phyloP scores from a whole-genome alignment of 805 yeast genomes.

The Cyberlindnera mrakii region DNA sequence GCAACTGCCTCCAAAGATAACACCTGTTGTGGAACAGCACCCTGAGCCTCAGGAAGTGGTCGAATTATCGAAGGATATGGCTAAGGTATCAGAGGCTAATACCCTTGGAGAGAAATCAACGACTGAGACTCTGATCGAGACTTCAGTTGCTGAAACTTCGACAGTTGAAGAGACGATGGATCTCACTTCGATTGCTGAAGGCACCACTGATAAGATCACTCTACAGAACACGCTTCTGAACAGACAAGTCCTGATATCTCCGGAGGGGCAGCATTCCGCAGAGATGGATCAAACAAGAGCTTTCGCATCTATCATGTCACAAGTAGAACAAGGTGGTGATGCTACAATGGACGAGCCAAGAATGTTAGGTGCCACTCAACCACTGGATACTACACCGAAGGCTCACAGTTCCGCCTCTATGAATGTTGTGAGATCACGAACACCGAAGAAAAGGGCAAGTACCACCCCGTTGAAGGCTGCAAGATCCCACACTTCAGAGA shows the following conservation, averaged over 20 bases:
- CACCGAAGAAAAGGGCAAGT: background rate
- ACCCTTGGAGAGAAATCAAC: background rate
- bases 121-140: background rate
- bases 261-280: background rate
- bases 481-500: constrained; percentile 25
- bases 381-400: background rate
- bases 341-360: constrained; percentile 15
- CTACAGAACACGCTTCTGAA: constrained; percentile 17
- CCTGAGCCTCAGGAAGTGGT: background rate
- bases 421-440: background rate
- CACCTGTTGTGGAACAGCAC: background rate
- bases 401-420: background rate
- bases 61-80: background rate
- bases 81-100: background rate
- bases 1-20: background rate
- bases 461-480: constrained; percentile 21
- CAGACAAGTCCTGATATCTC: constrained; percentile 5
- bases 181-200: constrained; percentile 11
- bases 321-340: background rate
- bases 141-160: background rate
- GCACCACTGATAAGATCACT: constrained; percentile 14
- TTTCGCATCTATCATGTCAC: constrained; percentile 4
- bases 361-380: background rate
- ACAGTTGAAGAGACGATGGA: constrained; percentile 19
- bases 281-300: constrained; percentile 18